phyloP scores from a whole-genome alignment of 441 rosid species.

The Gossypium trilobum region DNA sequence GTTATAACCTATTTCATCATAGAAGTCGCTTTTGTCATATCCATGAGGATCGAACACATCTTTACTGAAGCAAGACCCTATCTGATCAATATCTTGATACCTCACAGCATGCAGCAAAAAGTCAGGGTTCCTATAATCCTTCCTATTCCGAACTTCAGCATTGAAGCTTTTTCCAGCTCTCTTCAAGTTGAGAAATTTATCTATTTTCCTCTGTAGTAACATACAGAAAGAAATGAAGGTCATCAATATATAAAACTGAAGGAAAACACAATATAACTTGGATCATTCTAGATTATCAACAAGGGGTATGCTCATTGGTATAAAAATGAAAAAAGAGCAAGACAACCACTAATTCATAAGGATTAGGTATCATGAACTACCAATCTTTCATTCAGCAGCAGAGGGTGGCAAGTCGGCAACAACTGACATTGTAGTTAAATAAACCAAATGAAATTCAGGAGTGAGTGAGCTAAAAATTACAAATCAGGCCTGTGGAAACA shows the following conservation, averaged over 20 bases:
- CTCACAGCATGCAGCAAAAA: conserved; percentile 85
- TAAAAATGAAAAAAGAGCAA: neutral
- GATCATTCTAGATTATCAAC: neutral
- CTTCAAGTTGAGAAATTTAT: conserved; percentile 67
- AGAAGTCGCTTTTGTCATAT: conserved; percentile 75
- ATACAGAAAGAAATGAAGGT: conserved; percentile 14
- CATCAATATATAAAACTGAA: neutral
- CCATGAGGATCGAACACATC: conserved; percentile 92
- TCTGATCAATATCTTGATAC: conserved; percentile 90
- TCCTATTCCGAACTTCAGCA: conserved; percentile 81
- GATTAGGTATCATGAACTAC: neutral
- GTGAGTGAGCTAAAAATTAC: neutral
- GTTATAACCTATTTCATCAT: conserved; percentile 62
- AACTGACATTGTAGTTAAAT: neutral
- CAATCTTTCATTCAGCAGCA: neutral
- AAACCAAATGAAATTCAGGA: neutral
- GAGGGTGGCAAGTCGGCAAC: neutral
- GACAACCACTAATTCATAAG: neutral
- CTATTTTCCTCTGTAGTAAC: conserved; percentile 53
- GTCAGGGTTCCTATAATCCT: conserved; percentile 91
- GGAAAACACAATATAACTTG: neutral
- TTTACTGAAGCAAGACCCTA: conserved; percentile 86
- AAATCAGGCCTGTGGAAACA: neutral
- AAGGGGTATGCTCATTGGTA: neutral
- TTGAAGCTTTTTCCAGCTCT: conserved; percentile 86